Evolutionary conservation across 1,139 yeast genomes (phyloP), one percentile per base, ranked within the genome.

Genomic region (Candida neerlandica): DNA sequence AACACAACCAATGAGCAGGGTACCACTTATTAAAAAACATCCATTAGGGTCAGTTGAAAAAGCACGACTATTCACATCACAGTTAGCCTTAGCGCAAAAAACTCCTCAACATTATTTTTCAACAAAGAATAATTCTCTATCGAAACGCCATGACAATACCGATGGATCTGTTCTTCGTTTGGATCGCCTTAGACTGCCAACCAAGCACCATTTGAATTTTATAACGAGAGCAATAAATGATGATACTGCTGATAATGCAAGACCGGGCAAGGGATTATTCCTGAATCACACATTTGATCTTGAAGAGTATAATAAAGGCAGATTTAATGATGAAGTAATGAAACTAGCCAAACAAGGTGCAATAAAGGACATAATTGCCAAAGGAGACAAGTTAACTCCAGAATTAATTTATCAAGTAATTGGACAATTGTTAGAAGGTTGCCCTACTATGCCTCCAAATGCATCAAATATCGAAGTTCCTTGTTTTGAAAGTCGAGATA

Each of bases 391-490:
- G n/a, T 30, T 44, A 15, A 23, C 46, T 5, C 46, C 46, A 3
- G 32, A 32, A 5, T 16, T 43, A 19, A 23, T 46, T 18, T 16
- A 32, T 4, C 29, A 40, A 15, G 27, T 32, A 21, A 41, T 49
- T 5, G 43, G 46, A 16, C 40, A 45, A 14, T 26, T 44, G 10
- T 32, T 49, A 43, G 46, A 19, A n/a, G 30, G 34, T 11, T 49
- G 51, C 35, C 49, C 49, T 5, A 19, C 40, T 11, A 41, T 26
- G 40, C 33, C 32, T 4, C 12, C 39, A n/a, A 23, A 26, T 27
- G 30, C 42, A 23, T 16, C 32, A 9, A 34, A 18, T 18, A 16
- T 42, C 11, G 51, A 49, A 34, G 23, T 18, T 4, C 51, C 51
- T 6, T 46, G 43, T 16, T 46, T 49, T 29, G 6, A 34, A 29